These are phyloP conservation scores for Ilyonectria destructans DNA, from an alignment of 2,329 filamentous ascomycete species.

Conservation along the genomic window DNA sequence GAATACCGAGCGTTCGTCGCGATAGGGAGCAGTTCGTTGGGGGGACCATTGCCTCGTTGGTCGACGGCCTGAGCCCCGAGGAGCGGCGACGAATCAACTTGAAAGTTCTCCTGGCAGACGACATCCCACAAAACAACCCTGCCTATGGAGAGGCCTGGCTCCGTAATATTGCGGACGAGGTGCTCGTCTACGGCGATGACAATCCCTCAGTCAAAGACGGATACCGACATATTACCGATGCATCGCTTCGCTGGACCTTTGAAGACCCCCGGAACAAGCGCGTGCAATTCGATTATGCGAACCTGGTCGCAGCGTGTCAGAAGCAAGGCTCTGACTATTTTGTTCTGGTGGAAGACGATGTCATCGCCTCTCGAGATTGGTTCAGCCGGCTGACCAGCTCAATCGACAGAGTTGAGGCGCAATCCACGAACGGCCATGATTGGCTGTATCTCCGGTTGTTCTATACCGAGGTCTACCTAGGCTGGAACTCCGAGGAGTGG, in stretches of 20 bases:
- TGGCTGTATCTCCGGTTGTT: conserved; percentile 56
- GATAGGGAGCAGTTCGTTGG: conserved; percentile 47
- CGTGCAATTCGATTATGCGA: conserved; percentile 50
- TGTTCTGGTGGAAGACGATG: conserved; percentile 53
- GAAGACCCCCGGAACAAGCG: conserved; percentile 43
- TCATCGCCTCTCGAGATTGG: conserved; percentile 53
- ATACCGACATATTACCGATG: conserved; percentile 32
- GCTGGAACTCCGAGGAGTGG: conserved; percentile 57
- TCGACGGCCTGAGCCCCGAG: conserved; percentile 47
- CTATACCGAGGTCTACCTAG: conserved; percentile 54
- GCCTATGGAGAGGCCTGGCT: conserved; percentile 52
- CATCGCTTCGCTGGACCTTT: conserved; percentile 28
- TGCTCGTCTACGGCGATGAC: conserved; percentile 48
- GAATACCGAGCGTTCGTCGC: conserved; percentile 50
- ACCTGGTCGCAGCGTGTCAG: conserved; percentile 47
- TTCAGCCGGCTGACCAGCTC: conserved; percentile 42
- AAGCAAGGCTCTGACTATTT: conserved; percentile 47
- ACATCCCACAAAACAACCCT: conserved; percentile 45
- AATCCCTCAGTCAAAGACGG: conserved; percentile 6
- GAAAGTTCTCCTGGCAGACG: conserved; percentile 51
- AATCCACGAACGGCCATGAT: conserved; percentile 29
- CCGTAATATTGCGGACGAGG: conserved; percentile 47
- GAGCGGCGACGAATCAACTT: conserved; percentile 50
- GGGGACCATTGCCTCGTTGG: conserved; percentile 49
- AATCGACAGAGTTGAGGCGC: conserved; percentile 43